These are phyloP conservation scores for Stenocarpella maydis DNA, from an alignment of 2,329 filamentous ascomycete genomes.

Conservation along the genomic window DNA sequence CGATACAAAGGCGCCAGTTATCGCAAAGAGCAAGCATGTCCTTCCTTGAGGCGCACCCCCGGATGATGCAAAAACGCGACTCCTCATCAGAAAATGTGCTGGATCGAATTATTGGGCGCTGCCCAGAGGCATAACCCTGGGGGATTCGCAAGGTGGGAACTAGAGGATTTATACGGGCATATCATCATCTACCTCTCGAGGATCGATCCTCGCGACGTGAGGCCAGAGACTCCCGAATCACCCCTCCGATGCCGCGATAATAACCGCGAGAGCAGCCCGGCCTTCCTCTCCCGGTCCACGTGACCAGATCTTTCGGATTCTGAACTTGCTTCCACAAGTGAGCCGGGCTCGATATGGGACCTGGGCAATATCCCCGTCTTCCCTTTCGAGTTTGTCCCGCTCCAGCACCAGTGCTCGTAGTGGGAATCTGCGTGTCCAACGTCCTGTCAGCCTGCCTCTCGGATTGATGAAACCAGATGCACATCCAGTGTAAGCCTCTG, in stretches of 20 bases:
- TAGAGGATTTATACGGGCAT: no score
- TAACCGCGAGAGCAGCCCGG: slow-evolving; percentile 47
- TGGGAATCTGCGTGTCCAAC: slow-evolving; percentile 48
- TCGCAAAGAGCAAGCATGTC: not conserved
- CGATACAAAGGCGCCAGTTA: not conserved
- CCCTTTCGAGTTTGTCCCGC: slow-evolving; percentile 59
- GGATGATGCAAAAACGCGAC: not conserved
- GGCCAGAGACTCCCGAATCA: slow-evolving; percentile 40
- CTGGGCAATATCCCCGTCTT: slow-evolving; percentile 63
- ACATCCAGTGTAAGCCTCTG: not conserved
- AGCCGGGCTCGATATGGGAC: slow-evolving; percentile 56
- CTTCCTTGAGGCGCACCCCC: no score
- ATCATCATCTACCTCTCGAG: not conserved
- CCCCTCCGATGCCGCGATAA: slow-evolving; percentile 42
- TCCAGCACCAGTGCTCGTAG: slow-evolving; percentile 64
- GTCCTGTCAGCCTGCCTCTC: not conserved
- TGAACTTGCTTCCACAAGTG: slow-evolving; percentile 50
- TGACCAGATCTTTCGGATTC: slow-evolving; percentile 44
- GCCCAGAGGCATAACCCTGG: no score
- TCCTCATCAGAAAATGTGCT: no score
- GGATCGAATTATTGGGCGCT: no score
- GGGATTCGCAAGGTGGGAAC: not conserved
- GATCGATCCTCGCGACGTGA: not conserved
- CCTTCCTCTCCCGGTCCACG: slow-evolving; percentile 47
- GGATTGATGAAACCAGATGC: not conserved